Evolutionary conservation across 495 filamentous ascomycete genomes (phyloP).

Genomic region (Venustampulla echinocandica): DNA sequence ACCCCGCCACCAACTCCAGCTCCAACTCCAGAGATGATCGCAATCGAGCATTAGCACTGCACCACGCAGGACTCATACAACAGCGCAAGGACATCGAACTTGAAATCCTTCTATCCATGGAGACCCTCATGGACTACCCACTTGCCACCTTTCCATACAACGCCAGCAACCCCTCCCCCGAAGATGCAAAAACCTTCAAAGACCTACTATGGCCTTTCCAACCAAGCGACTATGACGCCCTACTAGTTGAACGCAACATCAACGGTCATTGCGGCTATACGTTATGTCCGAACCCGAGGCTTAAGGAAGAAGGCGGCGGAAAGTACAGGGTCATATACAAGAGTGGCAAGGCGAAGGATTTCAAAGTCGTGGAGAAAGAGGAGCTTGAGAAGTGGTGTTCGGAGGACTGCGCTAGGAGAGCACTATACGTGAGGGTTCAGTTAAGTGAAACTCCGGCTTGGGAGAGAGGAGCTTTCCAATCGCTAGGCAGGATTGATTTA

Average conservation of each 20-base stretch:
- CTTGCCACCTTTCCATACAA: conserved; percentile 36
- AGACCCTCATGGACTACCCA: conserved; percentile 57
- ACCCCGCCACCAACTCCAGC: conserved; percentile 18
- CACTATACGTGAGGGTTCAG: conserved; percentile 79
- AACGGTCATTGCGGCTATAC: conserved; percentile 72
- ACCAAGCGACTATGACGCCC: conserved; percentile 74
- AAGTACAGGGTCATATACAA: conserved; percentile 39
- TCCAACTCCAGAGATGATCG: conserved; percentile 28
- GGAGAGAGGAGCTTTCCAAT: conserved; percentile 48
- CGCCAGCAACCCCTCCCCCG: conserved; percentile 47
- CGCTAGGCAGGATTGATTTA: conserved; percentile 38
- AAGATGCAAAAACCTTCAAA: conserved; percentile 51
- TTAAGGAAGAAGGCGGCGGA: conserved; percentile 32
- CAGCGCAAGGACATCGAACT: conserved; percentile 63
- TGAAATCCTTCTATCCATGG: conserved; percentile 59
- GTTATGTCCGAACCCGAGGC: conserved; percentile 55
- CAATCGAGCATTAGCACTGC: conserved; percentile 50
- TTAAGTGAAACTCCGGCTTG: conserved; percentile 69
- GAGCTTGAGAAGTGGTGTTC: conserved; percentile 85
- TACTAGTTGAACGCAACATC: conserved; percentile 81
- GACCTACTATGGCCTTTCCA: conserved; percentile 59
- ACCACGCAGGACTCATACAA: conserved; percentile 74
- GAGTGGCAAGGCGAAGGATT: conserved; percentile 46
- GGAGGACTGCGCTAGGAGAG: conserved; percentile 64
- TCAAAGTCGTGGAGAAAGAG: conserved; percentile 32